Evolutionary conservation across 2,329 filamentous ascomycete species (phyloP), one percentile per base, ranked within the genome.

Genomic region (Gaeumannomyces sp.): DNA sequence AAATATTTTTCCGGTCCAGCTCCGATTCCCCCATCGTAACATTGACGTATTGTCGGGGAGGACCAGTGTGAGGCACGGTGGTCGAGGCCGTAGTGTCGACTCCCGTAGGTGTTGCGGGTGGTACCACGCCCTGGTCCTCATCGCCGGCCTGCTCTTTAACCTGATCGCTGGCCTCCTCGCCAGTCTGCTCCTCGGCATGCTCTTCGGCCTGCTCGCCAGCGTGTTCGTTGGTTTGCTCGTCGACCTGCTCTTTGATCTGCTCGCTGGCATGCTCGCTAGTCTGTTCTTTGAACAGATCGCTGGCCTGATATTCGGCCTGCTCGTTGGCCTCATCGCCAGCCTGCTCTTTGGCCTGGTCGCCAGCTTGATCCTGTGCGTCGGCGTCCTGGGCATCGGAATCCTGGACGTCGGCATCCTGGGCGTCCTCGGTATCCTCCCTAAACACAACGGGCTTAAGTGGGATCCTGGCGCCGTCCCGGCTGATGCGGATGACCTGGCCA

Each of bases 401-500:
- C 16, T 45, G 38, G 4, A 4, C n/a, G 50, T 38, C 13, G 59
- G 28, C 59, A 38, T 38, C 3, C 22, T 33, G 61, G 38, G 53
- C 56, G 19, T 22, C 35, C 14, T 29, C 22, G 3, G 64, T 8
- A 28, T 58, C 22, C 5, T 27, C 29, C 10, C n/a, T 57, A 29
- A 45, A 45, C 14, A 19, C 11, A 13, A 35, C 38, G 16, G 38
- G 38, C 38, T 45, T 45, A 11, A 45, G 45, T 3, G 62, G 28
- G 25, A 4, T 16, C 45, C 16, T 57, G 27, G 22, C 53, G 16
- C 57, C 63, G 45, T 60, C 57, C 13, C 58, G 53, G n/a, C 59
- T n/a, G 22, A 59, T 29, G 68, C 68, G 29, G 66, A 64, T 22
- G 62, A 62, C 64, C 67, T 50, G 66, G 27, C 57, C 58, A 33